Evolutionary conservation across 768 basidiomycete genomes (phyloP).

Genomic region (Gloeopeniophorella convolvens): DNA sequence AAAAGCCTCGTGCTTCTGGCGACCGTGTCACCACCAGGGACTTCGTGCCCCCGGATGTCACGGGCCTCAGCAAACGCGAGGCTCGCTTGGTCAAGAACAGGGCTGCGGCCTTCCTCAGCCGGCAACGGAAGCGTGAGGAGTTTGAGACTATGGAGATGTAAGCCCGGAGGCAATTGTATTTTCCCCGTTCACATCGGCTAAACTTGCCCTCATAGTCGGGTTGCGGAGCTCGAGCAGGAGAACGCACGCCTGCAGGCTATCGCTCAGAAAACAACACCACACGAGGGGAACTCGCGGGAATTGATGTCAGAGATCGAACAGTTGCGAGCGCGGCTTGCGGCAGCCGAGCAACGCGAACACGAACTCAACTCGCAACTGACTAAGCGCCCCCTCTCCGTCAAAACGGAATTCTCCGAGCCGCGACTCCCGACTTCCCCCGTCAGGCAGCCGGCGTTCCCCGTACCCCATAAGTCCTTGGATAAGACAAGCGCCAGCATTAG

Average conservation of each 20-base stretch:
- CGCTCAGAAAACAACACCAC: constrained; percentile 38
- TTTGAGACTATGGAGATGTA: constrained; percentile 89
- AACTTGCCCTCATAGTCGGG: constrained; percentile 47
- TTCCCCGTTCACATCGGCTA: constrained; percentile 9
- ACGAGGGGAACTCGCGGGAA: constrained; percentile 27
- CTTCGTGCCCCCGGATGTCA: constrained; percentile 83
- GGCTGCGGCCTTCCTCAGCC: constrained; percentile 84
- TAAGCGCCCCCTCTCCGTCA: constrained; percentile 34
- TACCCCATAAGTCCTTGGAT: constrained; percentile 42
- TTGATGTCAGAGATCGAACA: constrained; percentile 58
- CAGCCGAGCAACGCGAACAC: constrained; percentile 59
- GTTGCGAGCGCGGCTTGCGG: constrained; percentile 57
- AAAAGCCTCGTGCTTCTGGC: constrained; percentile 43
- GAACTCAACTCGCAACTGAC: constrained; percentile 59
- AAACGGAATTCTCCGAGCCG: constrained; percentile 54
- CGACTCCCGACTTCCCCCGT: constrained; percentile 38
- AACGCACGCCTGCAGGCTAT: constrained; percentile 65
- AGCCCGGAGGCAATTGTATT: constrained; percentile 31
- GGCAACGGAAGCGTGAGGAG: constrained; percentile 89
- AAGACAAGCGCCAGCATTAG: constrained; percentile 51
- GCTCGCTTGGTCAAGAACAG: constrained; percentile 89
- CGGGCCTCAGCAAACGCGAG: constrained; percentile 84
- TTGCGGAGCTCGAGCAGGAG: constrained; percentile 79
- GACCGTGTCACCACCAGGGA: constrained; percentile 63
- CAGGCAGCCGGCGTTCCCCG: constrained; percentile 29